Percentiles rank a stretch among this genome's conserved stretches.
Conservation (phyloP, 2,329 filamentous ascomycete genomes). For the Tolypocladium inflatum region DNA sequence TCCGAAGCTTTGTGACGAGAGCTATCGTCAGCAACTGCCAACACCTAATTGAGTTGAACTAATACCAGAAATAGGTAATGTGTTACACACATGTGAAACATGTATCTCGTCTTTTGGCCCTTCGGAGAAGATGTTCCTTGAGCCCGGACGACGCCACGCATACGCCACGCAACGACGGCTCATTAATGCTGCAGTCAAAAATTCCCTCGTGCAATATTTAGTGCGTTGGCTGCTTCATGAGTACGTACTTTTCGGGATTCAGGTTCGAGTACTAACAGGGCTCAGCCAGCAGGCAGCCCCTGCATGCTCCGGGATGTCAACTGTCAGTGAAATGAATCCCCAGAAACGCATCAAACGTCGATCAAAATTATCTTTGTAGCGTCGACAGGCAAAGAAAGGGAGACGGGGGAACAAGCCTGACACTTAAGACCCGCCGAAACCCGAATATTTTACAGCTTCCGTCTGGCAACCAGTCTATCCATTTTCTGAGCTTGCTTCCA, state of each 20-base stretch:
- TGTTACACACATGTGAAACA: too few species aligned
- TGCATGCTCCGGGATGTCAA: neutral
- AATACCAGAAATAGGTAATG: neutral
- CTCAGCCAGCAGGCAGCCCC: neutral
- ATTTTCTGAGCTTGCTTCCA: too few species aligned
- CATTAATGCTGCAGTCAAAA: neutral
- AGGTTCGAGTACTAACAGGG: neutral
- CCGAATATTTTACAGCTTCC: neutral
- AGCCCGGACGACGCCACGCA: neutral
- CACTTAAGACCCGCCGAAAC: neutral
- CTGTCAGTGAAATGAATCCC: neutral
- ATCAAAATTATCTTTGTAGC: neutral
- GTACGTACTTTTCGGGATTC: neutral
- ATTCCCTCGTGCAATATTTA: neutral
- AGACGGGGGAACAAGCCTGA: neutral
- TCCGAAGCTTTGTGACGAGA: too few species aligned
- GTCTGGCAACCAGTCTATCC: too few species aligned
- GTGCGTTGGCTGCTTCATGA: neutral
- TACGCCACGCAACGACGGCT: neutral
- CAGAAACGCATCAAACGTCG: neutral
- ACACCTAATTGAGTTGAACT: too few species aligned
- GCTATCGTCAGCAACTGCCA: too few species aligned
- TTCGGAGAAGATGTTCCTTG: neutral
- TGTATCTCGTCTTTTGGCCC: neutral
- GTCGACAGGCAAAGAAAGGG: neutral